Conservation (phyloP, 768 basidiomycete genomes). For the Serendipita vermifera region DNA sequence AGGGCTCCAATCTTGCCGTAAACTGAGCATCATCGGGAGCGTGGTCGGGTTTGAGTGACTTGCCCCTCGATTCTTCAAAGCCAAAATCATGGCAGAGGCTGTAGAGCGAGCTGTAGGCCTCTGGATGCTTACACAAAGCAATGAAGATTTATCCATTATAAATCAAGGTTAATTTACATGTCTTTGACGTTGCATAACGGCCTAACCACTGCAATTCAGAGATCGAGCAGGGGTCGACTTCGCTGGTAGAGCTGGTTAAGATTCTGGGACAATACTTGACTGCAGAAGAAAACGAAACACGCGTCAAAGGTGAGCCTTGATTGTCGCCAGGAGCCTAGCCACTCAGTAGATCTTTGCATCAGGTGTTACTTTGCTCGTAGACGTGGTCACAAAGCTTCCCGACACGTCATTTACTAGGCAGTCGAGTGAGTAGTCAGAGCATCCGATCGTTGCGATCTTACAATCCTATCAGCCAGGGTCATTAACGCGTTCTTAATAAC, state of each 20-base stretch:
- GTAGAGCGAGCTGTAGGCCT: neutral
- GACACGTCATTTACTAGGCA: constrained; percentile 47
- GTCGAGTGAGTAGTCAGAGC: constrained; percentile 43
- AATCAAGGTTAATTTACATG: neutral
- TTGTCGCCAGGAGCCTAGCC: neutral
- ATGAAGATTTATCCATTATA: neutral
- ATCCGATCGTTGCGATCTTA: neutral
- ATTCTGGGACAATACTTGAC: constrained; percentile 79
- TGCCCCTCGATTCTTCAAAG: neutral
- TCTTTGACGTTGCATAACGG: no score
- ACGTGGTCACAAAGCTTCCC: constrained; percentile 50
- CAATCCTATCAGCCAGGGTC: constrained; percentile 48
- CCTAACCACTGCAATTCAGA: no score
- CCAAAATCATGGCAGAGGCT: neutral
- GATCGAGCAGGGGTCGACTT: constrained; percentile 40
- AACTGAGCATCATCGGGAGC: constrained; percentile 54
- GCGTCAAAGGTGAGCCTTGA: constrained; percentile 55
- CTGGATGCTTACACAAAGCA: constrained; percentile 3
- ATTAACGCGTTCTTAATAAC: constrained; percentile 70
- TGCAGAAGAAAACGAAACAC: constrained; percentile 62
- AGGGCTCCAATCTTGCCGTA: constrained; percentile 72
- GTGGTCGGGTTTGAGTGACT: neutral
- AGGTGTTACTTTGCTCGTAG: constrained; percentile 80
- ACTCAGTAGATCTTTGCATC: neutral
- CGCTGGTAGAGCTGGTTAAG: constrained; percentile 69